Evolutionary conservation across 2,329 filamentous ascomycete species (phyloP), one percentile per base, ranked within the genome.

Genomic region (Leptoxyphium fumago): DNA sequence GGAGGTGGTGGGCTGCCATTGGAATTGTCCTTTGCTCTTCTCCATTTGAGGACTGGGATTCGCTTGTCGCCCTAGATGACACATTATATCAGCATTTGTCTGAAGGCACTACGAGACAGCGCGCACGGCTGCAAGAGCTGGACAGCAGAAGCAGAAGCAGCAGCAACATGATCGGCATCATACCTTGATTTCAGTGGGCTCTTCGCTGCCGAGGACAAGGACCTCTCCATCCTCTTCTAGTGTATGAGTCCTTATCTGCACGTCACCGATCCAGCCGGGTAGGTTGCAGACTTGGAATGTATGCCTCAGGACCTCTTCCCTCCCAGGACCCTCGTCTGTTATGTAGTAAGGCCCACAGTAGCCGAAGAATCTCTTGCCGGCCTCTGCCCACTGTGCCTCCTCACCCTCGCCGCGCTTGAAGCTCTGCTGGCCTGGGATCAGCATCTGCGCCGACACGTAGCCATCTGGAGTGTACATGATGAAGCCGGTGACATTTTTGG

Each of bases 331-430:
- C 43, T 64, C 61, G 36, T 61, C 49, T 38, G 45, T 59, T 48
- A 64, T 64, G 48, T 61, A 64, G 48, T 60, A 64, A 34, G 61
- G 61, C 7, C 61, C 61, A 26, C 56, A 57, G 43, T 64, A 64
- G 11, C 53, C 53, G 32, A 63, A 61, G 46, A 55, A 62, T 15
- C 61, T 49, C 46, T 62, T 62, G 11, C 57, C 59, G 4, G 61
- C 61, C 41, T 64, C 61, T 13, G 61, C 61, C 61, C 61, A 64
- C 42, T 62, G 59, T 34, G 60, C 52, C 43, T 63, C 61, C 43
- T 62, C 59, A 13, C 56, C 60, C 40, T 59, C 56, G 11, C 59
- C 61, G 17, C 60, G 58, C 46, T 60, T 60, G 56, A 63, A 63
- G 43, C 50, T 54, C 41, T 59, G 52, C 46, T 64, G 61, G 4